phyloP scores from a whole-genome alignment of 2,329 filamentous ascomycete genomes.

The Didymella glomerata region DNA sequence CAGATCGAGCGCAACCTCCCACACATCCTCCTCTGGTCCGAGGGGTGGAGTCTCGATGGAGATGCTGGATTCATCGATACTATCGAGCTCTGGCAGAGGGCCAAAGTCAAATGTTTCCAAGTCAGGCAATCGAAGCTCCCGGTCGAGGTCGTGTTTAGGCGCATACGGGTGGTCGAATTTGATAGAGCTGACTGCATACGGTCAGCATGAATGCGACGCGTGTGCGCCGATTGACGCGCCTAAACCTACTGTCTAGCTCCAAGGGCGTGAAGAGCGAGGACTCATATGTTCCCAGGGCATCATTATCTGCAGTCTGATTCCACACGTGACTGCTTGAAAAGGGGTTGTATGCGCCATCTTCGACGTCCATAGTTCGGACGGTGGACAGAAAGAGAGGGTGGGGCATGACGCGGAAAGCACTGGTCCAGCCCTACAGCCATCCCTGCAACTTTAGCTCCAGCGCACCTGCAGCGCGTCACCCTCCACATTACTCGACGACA shows the following conservation, averaged over 20 bases:
- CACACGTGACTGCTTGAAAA: constrained; percentile 72
- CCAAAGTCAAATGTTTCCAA: constrained; percentile 54
- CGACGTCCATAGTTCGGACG: constrained; percentile 24
- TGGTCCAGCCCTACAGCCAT: constrained; percentile 41
- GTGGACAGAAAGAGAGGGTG: constrained; percentile 25
- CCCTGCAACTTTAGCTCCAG: constrained; percentile 27
- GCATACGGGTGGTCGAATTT: constrained; percentile 53
- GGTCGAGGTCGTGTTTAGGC: constrained; percentile 44
- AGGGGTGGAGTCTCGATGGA: constrained; percentile 38
- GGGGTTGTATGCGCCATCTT: constrained; percentile 61
- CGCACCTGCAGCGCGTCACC: constrained; percentile 23
- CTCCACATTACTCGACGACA: constrained; percentile 2
- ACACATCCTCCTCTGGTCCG: constrained; percentile 50
- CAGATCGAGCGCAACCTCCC: constrained; percentile 50
- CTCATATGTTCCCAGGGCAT: constrained; percentile 30
- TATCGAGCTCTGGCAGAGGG: constrained; percentile 46
- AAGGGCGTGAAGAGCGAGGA: constrained; percentile 46
- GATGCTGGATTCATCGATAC: constrained; percentile 43
- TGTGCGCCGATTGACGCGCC: constrained; percentile 34
- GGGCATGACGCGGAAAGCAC: constrained; percentile 43
- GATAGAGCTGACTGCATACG: constrained; percentile 44
- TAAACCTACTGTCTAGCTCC: constrained; percentile 47
- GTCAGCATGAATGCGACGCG: constrained; percentile 39
- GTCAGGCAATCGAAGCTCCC: constrained; percentile 50
- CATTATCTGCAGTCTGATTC: constrained; percentile 61